Base-by-base conservation (phyloP, 2,329 filamentous ascomycete species). In the Fusarium virguliforme region DNA sequence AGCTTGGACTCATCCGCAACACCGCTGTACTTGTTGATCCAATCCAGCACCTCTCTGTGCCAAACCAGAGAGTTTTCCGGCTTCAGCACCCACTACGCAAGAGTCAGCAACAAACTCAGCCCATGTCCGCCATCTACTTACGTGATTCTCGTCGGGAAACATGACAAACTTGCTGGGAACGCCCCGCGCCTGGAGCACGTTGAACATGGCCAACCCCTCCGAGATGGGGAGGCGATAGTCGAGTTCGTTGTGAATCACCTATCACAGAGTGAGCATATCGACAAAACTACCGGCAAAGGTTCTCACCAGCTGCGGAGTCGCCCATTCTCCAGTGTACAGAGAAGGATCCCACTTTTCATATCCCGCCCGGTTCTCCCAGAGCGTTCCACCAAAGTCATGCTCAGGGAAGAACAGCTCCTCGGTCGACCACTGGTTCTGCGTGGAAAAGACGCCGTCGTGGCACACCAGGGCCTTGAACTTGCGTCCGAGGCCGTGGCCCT, bases 61-160 rank as follows among this genome's bases (percentile, higher is more conserved):
- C 96, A 98, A 22, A 97, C 87, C 18, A 98, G 83, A 4, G 91
- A 92, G 80, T 98, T 98, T 81, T 98, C 95, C 0, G 92, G 93
- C 79, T 97, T 97, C 60, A 97, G 78, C 4, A 98, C 94, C 94
- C 94, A 91, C 88, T 90, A 56, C 30, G 43, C 18, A 6, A 24
- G 6, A 6, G 51, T 75, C 28, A 62, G 60, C 12, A 48, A 51
- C 18, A 10, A 37, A 34, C 5, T 9, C 24, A 24, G 18, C 26
- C 68, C 1, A 18, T 10, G 24, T 28, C 6, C 4, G 13, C 12
- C 8, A 9, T 26, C 3, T 32, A 76, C 81, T 81, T 75, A 83
- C 81, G 67, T 90, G 88, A 71, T 89, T 89, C 79, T 90, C 95
- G 86, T 87, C 94, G 0, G 94, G 93, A 78, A 97, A 97, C 22